Base-by-base conservation (phyloP, 108 stramenopile species). In the Chaetoceros tenuissimus region DNA sequence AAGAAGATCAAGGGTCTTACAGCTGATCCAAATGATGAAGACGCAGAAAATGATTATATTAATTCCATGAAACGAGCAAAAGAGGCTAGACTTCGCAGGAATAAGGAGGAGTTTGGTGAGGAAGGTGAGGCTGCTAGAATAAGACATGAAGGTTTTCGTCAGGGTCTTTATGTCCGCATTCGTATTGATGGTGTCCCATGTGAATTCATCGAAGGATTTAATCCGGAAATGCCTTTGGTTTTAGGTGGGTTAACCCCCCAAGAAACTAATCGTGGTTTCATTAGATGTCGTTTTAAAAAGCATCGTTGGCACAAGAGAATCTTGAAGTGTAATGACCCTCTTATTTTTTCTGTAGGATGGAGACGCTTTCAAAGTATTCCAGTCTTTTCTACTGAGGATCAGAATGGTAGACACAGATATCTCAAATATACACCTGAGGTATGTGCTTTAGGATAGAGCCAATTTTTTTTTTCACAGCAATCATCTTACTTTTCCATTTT, bases 261-360 rank as follows among this genome's bases (percentile, higher is more conserved):
- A 47, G 98, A 99, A 66, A 81, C 82, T 3, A 78, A 79, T 21
- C 58, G 91, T 46, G 95, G 89, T 18, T 69, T 96, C 54, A 66
- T 94, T 5, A 83, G 94, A 7, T 80, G 85, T 48, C 75, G 98
- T 20, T 84, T 97, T 63, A 98, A 98, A 76, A 92, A 94, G 71
- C 98, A 99, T 73, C 81, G 98, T 19, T 99, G 98, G 98, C 91
- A 94, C 68, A 94, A 72, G 50, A 85, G 86, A 69, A 89, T 96
- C 27, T 69, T 87, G 55, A 88, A 88, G 51, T 84, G 87, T 69
- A 87, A 96, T 54, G 98, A 99, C 72, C 97, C 97, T 10, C 79
- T 99, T 7, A 78, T 98, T 0, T 94, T 99, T 59, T 88, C 85
- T 46, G 61, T 97, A 18, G 98, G 98, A 10, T 99, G 98, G 98